Base-by-base conservation (phyloP, 176 grass and related monocot species). In the Hsuehochloa calcarea region DNA sequence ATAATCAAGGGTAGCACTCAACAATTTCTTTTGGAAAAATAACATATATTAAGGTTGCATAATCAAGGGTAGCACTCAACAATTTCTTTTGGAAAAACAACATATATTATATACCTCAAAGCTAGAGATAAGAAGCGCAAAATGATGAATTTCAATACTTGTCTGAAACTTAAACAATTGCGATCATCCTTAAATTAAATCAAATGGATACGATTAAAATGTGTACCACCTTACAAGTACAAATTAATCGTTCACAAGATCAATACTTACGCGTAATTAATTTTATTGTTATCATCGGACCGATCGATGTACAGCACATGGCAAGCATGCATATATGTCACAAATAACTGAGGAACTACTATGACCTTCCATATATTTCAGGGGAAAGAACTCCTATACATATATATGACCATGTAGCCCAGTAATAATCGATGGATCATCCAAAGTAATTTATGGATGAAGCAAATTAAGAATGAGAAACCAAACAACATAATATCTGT, bases 401-500 rank as follows among this genome's bases (percentile, higher is more conserved):
- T 34, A 56, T 65, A 49, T 79, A 51, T 68, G 29, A 80, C 20
- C 45, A 52, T 80, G 44, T 39, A 80, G 39, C 45, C 78, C 45
- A 80, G 68, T 50, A 52, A 37, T 17, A 52, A 37, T 15, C 20
- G 38, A 80, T 37, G 29, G 63, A 35, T 65, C 20, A 49, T 52
- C 47, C 29, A 68, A 68, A 65, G 63, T 68, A 68, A 23, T 38
- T 37, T 76, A 39, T 58, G 73, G 73, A 23, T 76, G 19, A 76
- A 58, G 73, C 10, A 58, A 76, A n/a, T n/a, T n/a, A n/a, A 56
- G 27, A 81, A 69, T 7, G 23, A 61, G 51, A 29, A 71, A 60
- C 65, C 38, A 26, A 81, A 34, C 80, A 82, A 46, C 67, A 60
- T 46, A 82, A 82, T 82, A 82, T 82, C 23, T 61, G 80, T 72